Base-by-base conservation (phyloP, 257 asterid species). In the Solanum appendiculatum region DNA sequence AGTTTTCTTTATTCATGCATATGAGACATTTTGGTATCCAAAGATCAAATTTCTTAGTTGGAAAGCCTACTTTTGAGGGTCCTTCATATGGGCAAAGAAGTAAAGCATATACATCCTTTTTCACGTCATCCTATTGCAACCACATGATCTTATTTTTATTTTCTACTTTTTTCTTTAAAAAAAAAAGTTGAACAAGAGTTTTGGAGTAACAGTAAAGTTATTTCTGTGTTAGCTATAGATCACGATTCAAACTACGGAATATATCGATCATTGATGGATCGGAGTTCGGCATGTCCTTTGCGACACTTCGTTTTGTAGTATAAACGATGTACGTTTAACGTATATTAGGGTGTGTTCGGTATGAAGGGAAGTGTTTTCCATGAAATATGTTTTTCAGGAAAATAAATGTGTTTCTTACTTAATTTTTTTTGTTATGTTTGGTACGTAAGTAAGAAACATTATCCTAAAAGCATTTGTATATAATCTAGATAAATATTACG, bases 31-130 rank as follows among this genome's bases (percentile, higher is more conserved):
- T 29, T 80, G 89, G 94, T 82, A 91, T 92, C 94, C 93, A 92
- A 93, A 89, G 94, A 89, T 69, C 39, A 74, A 31, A 85, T 54
- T 81, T 90, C 15, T 91, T 92, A 89, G 92, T 87, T 89, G 95
- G 93, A 93, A 94, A 94, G 92, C 88, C 87, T 48, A 80, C 82
- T 88, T 56, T 70, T 86, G 21, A 60, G 89, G 88, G 36, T 46
- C 68, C 85, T 46, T 31, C 66, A 25, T 80, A 68, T 80, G 10
- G 27, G 8, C 2, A 80, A 80, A 80, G 66, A 80, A 27, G 83
- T 25, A 77, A 64, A 27, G 64, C n/a, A 78, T 37, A 44, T 63
- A n/a, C 25, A 63, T 27, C 84, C 2, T 27, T 44, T 29, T 29
- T 80, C 66, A 80, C 18, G 34, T 21, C 37, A 42, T n/a, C 33